Percentiles rank a stretch among this genome's conserved stretches.
Evolutionary conservation across 1,284 basidiomycete species (phyloP).

Genomic region (Pyrrhoderma noxium): DNA sequence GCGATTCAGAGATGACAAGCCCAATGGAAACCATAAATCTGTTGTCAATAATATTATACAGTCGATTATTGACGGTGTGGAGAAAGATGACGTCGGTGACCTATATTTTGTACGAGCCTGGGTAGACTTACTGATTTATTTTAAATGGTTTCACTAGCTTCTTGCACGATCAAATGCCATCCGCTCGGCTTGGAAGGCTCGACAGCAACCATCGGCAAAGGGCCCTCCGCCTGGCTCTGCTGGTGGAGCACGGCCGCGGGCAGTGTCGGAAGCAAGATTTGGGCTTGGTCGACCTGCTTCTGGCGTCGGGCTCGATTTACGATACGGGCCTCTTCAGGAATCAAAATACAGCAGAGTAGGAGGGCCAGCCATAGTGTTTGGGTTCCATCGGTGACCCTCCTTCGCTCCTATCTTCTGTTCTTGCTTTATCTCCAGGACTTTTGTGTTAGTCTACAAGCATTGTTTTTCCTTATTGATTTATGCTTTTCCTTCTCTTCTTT

Average conservation of each 20-base stretch:
- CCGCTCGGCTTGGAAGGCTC: constrained; percentile 63
- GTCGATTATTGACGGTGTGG: constrained; percentile 87
- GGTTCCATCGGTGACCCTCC: constrained; percentile 51
- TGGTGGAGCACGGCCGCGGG: not conserved
- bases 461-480: no score
- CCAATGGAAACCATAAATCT: constrained; percentile 75
- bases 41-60: constrained; percentile 82
- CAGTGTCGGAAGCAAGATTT: not conserved
- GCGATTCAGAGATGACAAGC: constrained; percentile 90
- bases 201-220: constrained; percentile 32
- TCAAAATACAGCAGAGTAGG: constrained; percentile 67
- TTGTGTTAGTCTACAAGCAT: no score
- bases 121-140: not conserved
- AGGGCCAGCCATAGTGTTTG: constrained; percentile 51
- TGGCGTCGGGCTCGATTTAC: constrained; percentile 29
- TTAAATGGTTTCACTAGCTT: constrained; percentile 43
- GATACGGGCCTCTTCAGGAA: constrained; percentile 55
- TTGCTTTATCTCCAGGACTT: no score
- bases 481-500: no score
- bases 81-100: constrained; percentile 67
- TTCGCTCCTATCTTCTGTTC: no score
- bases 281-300: not conserved
- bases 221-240: constrained; percentile 18
- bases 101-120: constrained; percentile 8
- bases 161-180: constrained; percentile 52